A percentile compares a stretch with the other conserved stretches of the same genome.
phyloP scores from a whole-genome alignment of 1,139 yeast genomes.

The Candida neerlandica region DNA sequence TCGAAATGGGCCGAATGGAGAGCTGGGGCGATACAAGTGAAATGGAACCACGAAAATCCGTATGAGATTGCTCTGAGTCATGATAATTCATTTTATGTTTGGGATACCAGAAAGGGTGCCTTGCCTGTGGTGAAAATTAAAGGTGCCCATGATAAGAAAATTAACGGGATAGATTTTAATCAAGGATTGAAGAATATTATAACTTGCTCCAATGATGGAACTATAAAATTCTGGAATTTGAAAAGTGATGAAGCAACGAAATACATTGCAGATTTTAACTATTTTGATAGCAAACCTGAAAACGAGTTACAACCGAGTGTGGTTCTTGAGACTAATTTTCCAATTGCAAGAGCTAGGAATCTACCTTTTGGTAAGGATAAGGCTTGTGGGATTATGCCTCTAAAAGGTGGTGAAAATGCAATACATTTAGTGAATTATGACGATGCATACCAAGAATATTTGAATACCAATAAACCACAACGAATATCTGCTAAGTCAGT shows the following conservation, averaged over 20 bases:
- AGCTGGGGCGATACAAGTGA: slow-evolving; percentile 93
- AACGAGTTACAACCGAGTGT: slow-evolving; percentile 45
- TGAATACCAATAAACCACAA: slow-evolving; percentile 31
- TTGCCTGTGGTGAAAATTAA: slow-evolving; percentile 65
- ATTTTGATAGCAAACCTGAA: slow-evolving; percentile 23
- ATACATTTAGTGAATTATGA: slow-evolving; percentile 66
- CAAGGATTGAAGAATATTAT: slow-evolving; percentile 61
- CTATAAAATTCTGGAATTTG: slow-evolving; percentile 87
- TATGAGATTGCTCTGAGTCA: slow-evolving; percentile 84
- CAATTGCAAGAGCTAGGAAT: slow-evolving; percentile 85
- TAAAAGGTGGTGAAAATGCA: slow-evolving; percentile 81
- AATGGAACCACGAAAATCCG: slow-evolving; percentile 83
- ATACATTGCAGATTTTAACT: slow-evolving; percentile 23
- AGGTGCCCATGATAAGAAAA: slow-evolving; percentile 75
- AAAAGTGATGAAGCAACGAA: slow-evolving; percentile 26
- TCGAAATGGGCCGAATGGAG: slow-evolving; percentile 89
- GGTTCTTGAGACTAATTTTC: slow-evolving; percentile 72
- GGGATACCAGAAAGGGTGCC: slow-evolving; percentile 89
- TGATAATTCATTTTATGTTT: slow-evolving; percentile 73
- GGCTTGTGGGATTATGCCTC: slow-evolving; percentile 82
- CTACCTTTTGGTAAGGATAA: slow-evolving; percentile 87
- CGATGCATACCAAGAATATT: slow-evolving; percentile 45
- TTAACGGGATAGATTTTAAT: slow-evolving; percentile 86
- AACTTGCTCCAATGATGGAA: slow-evolving; percentile 83
- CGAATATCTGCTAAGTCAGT: slow-evolving; percentile 43